Evolutionary conservation across 352 stramenopile genomes (phyloP), one percentile per base, ranked within the genome.

Genomic region (Pythium dissotocum): DNA sequence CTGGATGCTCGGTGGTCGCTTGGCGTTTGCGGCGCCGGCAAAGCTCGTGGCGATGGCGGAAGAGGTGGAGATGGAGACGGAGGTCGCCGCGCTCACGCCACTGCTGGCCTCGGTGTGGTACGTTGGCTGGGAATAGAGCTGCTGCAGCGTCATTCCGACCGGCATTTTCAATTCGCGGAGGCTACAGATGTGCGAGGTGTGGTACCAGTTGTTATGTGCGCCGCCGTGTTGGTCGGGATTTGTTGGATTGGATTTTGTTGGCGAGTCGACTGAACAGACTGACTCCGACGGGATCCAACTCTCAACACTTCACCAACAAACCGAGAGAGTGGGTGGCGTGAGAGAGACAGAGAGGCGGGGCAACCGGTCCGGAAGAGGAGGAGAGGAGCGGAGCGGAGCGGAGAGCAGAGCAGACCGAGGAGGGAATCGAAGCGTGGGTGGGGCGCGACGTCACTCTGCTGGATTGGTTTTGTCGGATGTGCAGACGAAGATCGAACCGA

Each of bases 121-220:
- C 26, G 76, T 61, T 46, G 76, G 67, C 42, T 76, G 78, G 13
- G 81, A 76, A 69, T 92, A 90, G 60, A 90, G 77, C 61, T 92
- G 83, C 58, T 89, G 84, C 42, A 92, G 76, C 24, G 83, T 90
- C 83, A 90, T 92, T 35, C 84, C 80, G 48, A 80, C 77, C 9
- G 67, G 60, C 60, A 68, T 67, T 35, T 38, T 67, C 21, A 42
- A 51, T 24, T 24, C 21, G 21, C 42, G 0, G 58, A 26, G 49
- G 35, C 35, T 13, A 35, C 24, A 6, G 32, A 21, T 51, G 42
- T 46, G 44, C 10, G 21, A 52, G 18, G 48, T 28, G 58, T 53
- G 36, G 51, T 61, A 49, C 38, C 18, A 16, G 24, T 44, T 21
- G 38, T 12, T 18, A 65, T 65, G 58, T 24, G 53, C n/a, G 52